Evolutionary conservation across 306 rosid genomes (phyloP), one percentile per base, ranked within the genome.

Genomic region (Betula pendula): DNA sequence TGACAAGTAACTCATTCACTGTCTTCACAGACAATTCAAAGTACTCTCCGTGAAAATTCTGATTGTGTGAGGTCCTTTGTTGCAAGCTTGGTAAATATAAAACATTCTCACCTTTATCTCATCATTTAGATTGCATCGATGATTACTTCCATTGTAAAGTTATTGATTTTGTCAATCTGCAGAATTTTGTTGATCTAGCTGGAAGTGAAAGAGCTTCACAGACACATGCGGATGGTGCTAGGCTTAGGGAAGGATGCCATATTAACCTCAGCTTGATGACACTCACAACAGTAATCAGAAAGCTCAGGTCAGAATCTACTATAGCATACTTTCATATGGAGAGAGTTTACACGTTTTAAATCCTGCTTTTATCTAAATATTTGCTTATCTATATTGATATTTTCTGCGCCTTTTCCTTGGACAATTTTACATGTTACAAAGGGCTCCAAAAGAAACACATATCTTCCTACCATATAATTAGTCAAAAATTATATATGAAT

Each of bases 191-290:
- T 22, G 99, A 96, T 87, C 88, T 96, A 42, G 99, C 99, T 66
- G 99, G 99, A 84, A 96, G 99, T 71, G 99, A 96, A 89, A 93
- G 99, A 85, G 98, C 96, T 84, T 86, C 99, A 33, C 99, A 96
- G 77, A 91, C 99, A 77, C 96, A 93, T 79, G 87, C 98, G 38
- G 99, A 96, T 84, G 98, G 99, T 76, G 90, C 96, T 60, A 88
- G 99, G 89, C 94, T 96, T 74, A 86, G 96, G 89, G 99, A 96
- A 86, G 99, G 99, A 45, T 96, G 99, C 85, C 99, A 96, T 79
- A 96, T 96, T 73, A 96, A 96, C 85, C 99, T 96, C 77, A 96
- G 99, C 86, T 82, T 96, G 85, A 96, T 96, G 99, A 96, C 99
- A 65, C 99, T 96, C 72, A 96, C 99, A 71, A 96, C 99, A 82